These are phyloP conservation scores for Ophiostoma piceae DNA, from an alignment of 2,329 filamentous ascomycete species.

Conservation along the genomic window DNA sequence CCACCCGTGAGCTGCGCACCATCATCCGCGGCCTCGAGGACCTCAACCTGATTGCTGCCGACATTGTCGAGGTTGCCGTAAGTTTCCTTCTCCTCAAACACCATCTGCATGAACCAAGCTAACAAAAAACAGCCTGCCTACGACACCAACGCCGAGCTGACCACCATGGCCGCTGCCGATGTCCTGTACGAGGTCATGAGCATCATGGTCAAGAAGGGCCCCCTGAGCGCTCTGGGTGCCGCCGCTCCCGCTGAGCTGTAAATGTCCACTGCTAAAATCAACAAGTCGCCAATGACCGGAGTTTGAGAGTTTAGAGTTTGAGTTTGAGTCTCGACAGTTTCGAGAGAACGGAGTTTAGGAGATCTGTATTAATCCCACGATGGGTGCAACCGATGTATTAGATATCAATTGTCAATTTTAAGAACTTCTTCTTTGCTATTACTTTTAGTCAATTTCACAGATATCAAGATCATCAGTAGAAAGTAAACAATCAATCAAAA, in stretches of 20 bases:
- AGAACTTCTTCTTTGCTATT: not conserved
- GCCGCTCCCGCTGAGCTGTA: constrained; percentile 16
- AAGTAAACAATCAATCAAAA: not conserved
- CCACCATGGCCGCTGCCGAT: constrained; percentile 68
- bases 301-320: not conserved
- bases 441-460: not conserved
- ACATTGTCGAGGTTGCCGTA: constrained; percentile 65
- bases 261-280: not conserved
- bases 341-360: constrained; percentile 6
- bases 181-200: constrained; percentile 73
- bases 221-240: constrained; percentile 44
- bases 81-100: no score
- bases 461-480: not conserved
- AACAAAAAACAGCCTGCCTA: constrained; percentile 52
- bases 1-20: constrained; percentile 65
- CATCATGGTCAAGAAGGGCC: constrained; percentile 75
- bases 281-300: not conserved
- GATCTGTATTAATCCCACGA: constrained; percentile 2
- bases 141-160: constrained; percentile 66
- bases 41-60: constrained; percentile 63
- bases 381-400: not conserved
- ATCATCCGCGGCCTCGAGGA: constrained; percentile 65
- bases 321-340: not conserved
- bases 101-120: no score
- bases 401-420: constrained; percentile 8